Evolutionary conservation across 2,329 filamentous ascomycete genomes (phyloP), one percentile per base, ranked within the genome.

Genomic region (Colletotrichum sublineola): DNA sequence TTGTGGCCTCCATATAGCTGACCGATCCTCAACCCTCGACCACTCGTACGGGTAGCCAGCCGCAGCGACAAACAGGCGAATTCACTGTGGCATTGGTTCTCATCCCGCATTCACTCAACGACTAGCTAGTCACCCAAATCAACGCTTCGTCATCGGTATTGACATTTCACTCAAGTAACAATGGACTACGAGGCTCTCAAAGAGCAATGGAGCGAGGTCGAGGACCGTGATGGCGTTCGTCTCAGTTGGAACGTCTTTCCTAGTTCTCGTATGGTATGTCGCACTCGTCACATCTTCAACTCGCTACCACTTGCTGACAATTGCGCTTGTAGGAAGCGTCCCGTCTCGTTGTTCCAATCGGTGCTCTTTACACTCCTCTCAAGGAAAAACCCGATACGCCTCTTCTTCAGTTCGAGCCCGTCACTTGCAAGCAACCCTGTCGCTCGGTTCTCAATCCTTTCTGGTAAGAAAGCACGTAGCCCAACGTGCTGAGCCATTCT

Each of bases 171-270:
- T 33, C 33, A 5, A 57, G 58, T 52, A 18, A 76, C 63, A 60
- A 97, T 97, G 95, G 95, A 97, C 82, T 97, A 94, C 87, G 95
- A 98, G 83, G 89, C 91, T 77, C 86, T 97, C 77, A 98, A 98
- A 86, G 95, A 98, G 84, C 93, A 96, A 86, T 98, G 95, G 95
- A 94, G 92, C 79, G 95, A 98, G 82, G 92, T 97, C 71, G 96
- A 99, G 86, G 96, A 99, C 80, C 92, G 94, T 77, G 96, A 99
- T 90, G 96, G 96, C 74, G 91, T 98, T 79, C 92, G 96, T 75
- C 88, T 99, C 76, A 98, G 96, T 84, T 99, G 96, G 96, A 99
- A 99, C 82, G 97, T 97, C 74, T 97, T 99, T 80, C 96, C 96
- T 62, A 98, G 95, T 86, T 96, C 96, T 80, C 94, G 96, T 82